Evolutionary conservation across 1,139 yeast species (phyloP).

Genomic region (Hyphopichia khmerensis): DNA sequence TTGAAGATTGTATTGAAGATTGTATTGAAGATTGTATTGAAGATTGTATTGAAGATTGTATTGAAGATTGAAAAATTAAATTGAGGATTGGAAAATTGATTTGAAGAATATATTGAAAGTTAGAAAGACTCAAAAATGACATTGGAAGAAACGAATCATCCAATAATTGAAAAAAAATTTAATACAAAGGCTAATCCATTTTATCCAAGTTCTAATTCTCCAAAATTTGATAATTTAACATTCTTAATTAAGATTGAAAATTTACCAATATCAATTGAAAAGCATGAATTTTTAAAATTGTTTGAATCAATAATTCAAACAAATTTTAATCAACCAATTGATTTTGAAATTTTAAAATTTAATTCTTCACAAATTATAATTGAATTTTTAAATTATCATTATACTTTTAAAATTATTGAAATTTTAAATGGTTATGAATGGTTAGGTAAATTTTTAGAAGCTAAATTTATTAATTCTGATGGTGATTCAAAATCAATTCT

Average conservation of each 20-base stretch:
- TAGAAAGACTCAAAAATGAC: background rate
- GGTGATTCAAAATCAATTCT: background rate
- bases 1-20: too few species aligned
- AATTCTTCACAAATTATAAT: constrained; percentile 10
- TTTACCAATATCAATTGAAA: constrained; percentile 11
- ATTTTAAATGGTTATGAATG: constrained; percentile 27
- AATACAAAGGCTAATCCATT: constrained; percentile 30
- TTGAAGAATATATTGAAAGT: too few species aligned
- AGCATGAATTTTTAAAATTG: constrained; percentile 12
- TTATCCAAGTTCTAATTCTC: constrained; percentile 13
- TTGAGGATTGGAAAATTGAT: too few species aligned
- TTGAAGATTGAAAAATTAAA: too few species aligned
- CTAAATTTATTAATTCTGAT: constrained; percentile 5
- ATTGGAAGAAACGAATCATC: background rate
- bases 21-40: too few species aligned
- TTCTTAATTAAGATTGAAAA: constrained; percentile 5
- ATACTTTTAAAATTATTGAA: constrained; percentile 15
- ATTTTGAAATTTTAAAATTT: constrained; percentile 5
- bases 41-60: too few species aligned
- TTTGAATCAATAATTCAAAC: constrained; percentile 15
- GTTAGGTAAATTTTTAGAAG: constrained; percentile 20
- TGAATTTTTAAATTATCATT: constrained; percentile 15
- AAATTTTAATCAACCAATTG: constrained; percentile 7
- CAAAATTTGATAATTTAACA: background rate
- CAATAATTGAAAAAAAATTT: constrained; percentile 4